Conservation (phyloP, 768 basidiomycete species). For the Royoungia palumana region DNA sequence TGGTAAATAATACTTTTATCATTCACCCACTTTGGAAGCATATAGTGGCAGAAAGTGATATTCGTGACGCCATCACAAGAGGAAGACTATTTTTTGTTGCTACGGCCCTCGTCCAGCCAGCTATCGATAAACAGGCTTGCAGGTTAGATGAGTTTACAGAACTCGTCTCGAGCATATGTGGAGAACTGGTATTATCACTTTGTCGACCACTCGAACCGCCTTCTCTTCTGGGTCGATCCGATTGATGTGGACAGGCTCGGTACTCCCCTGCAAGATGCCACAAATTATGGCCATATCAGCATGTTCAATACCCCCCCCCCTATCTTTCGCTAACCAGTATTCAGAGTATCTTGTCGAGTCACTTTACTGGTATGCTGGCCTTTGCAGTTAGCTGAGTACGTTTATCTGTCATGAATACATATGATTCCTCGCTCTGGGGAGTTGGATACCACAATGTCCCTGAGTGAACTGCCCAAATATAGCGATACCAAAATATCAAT, state of each 20-base stretch:
- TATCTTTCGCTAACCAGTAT: neutral
- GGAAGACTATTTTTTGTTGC: no score
- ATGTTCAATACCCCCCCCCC: neutral
- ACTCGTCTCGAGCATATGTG: conserved; percentile 5
- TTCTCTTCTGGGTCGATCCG: conserved; percentile 15
- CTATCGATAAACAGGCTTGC: neutral
- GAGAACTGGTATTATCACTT: conserved; percentile 14
- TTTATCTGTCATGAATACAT: no score
- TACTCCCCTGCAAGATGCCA: conserved; percentile 7
- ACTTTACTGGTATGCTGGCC: conserved; percentile 12
- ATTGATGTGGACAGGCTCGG: neutral
- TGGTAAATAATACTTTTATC: no score
- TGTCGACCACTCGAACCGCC: conserved; percentile 14
- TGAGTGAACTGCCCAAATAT: no score
- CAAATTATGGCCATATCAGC: conserved; percentile 11
- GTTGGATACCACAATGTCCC: no score
- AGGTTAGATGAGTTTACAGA: neutral
- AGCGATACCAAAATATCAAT: no score
- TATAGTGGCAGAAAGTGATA: no score
- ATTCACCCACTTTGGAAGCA: no score
- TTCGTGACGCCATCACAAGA: no score
- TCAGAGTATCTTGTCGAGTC: conserved; percentile 12
- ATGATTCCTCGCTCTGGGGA: no score
- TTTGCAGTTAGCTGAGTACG: neutral
- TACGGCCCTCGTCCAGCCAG: no score